Evolutionary conservation across 805 yeast species (phyloP), one percentile per base, ranked within the genome.

Genomic region (Candida corydali): DNA sequence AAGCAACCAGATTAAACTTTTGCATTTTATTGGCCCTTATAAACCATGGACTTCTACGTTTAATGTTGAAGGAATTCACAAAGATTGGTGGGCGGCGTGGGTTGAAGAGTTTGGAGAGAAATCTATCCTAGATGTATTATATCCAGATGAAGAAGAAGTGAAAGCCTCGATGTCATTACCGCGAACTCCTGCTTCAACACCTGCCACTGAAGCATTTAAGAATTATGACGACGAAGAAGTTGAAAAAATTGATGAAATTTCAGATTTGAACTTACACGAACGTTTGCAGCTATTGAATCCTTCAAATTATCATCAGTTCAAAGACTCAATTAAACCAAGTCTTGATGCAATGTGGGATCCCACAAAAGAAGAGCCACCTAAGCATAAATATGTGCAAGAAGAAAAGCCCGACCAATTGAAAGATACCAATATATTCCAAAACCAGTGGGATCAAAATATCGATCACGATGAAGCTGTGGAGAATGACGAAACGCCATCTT

Each of bases 21-120:
- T 81, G 7, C 93, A 84, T 54, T 84, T 74, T 49, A 82, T 84
- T 43, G 91, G 91, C 0, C 61, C 72, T 3, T 46, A 50, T 10
- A 80, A 80, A 47, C 86, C 86, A 0, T 76, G 85, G 80, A 63
- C 46, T 9, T 39, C 43, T 25, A 35, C 19, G 11, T 34, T 51
- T 5, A 30, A 47, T 5, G 48, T 38, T 7, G 45, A 48, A 3
- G 40, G 47, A 5, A 29, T 54, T 18, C 58, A 55, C 38, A 43
- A 42, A 23, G 49, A 43, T 31, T 68, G 74, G 74, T 68, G 73
- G 73, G 43, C 44, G 14, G 47, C 50, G 11, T 67, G 70, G 71
- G 44, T 46, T 23, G 49, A 51, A 8, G 51, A 54, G 37, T 66
- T 59, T 31, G 51, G 54, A 7, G 51, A 50, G 15, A 45, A 36